These are phyloP conservation scores for Vigna reflexopilosa DNA, from an alignment of 306 rosid genomes.

Conservation along the genomic window DNA sequence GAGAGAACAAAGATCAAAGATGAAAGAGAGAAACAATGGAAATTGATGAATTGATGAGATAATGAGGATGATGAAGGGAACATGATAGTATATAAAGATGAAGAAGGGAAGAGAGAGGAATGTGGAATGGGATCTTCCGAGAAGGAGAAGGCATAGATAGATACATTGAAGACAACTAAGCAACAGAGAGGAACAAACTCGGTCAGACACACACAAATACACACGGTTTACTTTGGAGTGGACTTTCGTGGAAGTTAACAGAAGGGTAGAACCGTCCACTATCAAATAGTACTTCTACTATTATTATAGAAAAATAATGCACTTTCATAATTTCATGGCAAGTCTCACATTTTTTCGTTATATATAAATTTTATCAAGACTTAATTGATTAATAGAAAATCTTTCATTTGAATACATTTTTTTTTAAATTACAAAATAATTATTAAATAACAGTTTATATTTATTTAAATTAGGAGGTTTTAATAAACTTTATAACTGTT, in stretches of 20 bases:
- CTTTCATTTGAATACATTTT: too few relatives aligned
- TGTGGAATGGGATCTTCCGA: constrained; percentile 53
- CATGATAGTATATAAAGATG: constrained; percentile 34
- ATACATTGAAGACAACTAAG: constrained; percentile 69
- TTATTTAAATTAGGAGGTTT: too few relatives aligned
- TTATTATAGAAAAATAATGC: too few relatives aligned
- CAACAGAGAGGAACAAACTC: constrained; percentile 39
- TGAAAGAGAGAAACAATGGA: constrained; percentile 6
- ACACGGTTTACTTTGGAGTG: constrained; percentile 8
- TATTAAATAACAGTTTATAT: too few relatives aligned
- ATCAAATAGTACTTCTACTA: neutral
- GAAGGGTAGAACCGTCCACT: constrained; percentile 53
- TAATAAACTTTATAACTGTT: too few relatives aligned
- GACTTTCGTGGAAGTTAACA: constrained; percentile 52
- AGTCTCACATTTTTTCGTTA: neutral
- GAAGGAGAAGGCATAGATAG: constrained; percentile 59
- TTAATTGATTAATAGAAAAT: too few relatives aligned
- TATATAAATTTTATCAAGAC: too few relatives aligned
- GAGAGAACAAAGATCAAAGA: neutral
- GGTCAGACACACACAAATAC: constrained; percentile 11
- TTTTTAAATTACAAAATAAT: too few relatives aligned
- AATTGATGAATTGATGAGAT: constrained; percentile 28
- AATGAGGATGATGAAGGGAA: constrained; percentile 8
- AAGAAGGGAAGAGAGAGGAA: constrained; percentile 22
- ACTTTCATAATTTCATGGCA: neutral